Base-by-base conservation (phyloP, 306 rosid genomes). In the Vigna angularis region DNA sequence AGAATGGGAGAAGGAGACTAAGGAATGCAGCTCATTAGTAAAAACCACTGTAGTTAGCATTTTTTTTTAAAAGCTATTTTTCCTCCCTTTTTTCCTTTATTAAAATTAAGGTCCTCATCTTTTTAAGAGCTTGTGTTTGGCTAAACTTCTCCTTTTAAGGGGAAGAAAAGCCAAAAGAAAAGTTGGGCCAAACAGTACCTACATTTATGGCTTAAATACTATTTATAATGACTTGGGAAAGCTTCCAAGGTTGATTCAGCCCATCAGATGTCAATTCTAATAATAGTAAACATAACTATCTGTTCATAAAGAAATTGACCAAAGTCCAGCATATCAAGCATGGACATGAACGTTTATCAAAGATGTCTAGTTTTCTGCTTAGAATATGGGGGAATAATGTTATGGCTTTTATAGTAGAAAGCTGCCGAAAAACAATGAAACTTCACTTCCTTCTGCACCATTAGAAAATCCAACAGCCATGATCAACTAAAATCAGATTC, bases 381-480 rank as follows among this genome's bases (percentile, higher is more conserved):
- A 72, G 40, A 57, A 58, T 26, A 50, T 17, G 6, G 16, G 18
- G 42, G 63, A 10, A 48, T 7, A 77, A 30, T 14, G 26, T 13
- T 4, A 4, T 18, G 10, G 16, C 7, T 18, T 56, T 48, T 58
- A 40, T 42, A 32, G 71, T 18, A 18, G 42, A 28, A 73, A 52
- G 28, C 14, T 56, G 17, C 66, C 17, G 20, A 63, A 32, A 32
- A 45, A 49, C 15, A 52, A 18, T 9, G 28, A 61, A 55, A 10
- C n/a, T 36, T 49, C 18, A 72, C 66, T 62, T 67, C 9, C 47
- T 56, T 70, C 26, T 67, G 42, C 22, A 62, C 64, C 58, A 79
- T 86, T 14, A 68, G 68, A 67, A 76, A 69, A 75, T 52, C 49
- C 67, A 59, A 67, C 51, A 22, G 72, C 76, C 44, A 52, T 16